These are phyloP conservation scores for Erigeron canadensis DNA, from an alignment of 129 eudicot genomes.

Conservation along the genomic window DNA sequence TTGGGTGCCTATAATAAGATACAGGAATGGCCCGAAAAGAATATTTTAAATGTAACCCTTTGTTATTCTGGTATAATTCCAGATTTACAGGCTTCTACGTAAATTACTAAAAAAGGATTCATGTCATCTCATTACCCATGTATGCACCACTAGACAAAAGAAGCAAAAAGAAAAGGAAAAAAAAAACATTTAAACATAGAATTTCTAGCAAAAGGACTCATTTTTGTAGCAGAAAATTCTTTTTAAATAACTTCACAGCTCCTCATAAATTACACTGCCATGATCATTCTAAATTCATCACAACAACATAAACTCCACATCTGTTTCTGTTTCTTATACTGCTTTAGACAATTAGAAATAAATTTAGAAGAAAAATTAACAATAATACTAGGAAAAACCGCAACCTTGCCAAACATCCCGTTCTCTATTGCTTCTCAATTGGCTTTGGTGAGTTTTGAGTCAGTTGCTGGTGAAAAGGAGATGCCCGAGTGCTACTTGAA, in stretches of 20 bases:
- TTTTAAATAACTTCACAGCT: slow-evolving; percentile 25
- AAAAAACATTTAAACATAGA: neutral
- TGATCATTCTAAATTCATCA: slow-evolving; percentile 32
- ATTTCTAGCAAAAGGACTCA: neutral
- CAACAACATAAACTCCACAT: slow-evolving; percentile 35
- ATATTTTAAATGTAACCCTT: too few relatives aligned
- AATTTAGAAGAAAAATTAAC: slow-evolving; percentile 19
- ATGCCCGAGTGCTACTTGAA: slow-evolving; percentile 74
- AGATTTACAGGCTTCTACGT: neutral
- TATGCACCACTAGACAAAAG: neutral
- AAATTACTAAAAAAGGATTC: neutral
- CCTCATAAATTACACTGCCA: slow-evolving; percentile 35
- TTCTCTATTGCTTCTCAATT: slow-evolving; percentile 45
- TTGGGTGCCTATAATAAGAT: too few relatives aligned
- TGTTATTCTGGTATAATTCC: too few relatives aligned
- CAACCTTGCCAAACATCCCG: slow-evolving; percentile 2
- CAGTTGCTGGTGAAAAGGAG: slow-evolving; percentile 72
- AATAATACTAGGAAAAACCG: slow-evolving; percentile 19
- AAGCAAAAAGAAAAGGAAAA: neutral
- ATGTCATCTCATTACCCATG: neutral
- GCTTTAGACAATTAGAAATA: slow-evolving; percentile 31
- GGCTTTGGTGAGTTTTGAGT: slow-evolving; percentile 79
- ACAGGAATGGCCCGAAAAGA: too few relatives aligned
- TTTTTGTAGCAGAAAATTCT: slow-evolving; percentile 18
- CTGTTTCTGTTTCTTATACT: slow-evolving; percentile 35